Evolutionary conservation across 1,139 yeast species (phyloP), one percentile per base, ranked within the genome.

Genomic region (Debaryomyces fabryi): DNA sequence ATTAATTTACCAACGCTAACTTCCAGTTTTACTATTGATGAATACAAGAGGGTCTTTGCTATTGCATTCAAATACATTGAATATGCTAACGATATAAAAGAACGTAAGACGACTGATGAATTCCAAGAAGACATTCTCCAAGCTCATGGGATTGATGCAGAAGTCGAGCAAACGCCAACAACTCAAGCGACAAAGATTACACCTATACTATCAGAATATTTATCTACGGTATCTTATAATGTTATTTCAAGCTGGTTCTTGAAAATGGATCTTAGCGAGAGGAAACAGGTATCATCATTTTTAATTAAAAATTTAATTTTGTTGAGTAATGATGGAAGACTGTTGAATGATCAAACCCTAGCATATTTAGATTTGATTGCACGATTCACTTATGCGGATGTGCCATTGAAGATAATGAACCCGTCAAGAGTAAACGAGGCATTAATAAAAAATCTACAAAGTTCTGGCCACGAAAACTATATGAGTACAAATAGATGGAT

Each of bases 1-100:
- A 79, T 88, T 1, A 78, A 85, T 47, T 74, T 87, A 38, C 93
- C 95, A 0, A 68, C 81, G 1, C 68, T 89, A 47, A 85, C 88
- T 0, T 79, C 88, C 1, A 86, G 86, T 57, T 85, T 89, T 60
- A 86, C 89, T 2, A 77, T 78, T 36, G 96, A 87, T 47, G 96
- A 90, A 58, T 86, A 79, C 61, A 86, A 84, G 56, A 74, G 92
- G 44, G 89, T 90, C 0, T 88, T 89, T 69, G 96, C 89, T 0
- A 87, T 89, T 62, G 87, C 92, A 0, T 87, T 89, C 68, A 85
- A 85, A 57, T 86, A 85, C 58, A 86, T 89, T 49, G 89, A 87
- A 59, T 85, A 83, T 59, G 82, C 91, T 1, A 75, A 79, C 47
- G 90, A 87, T 57, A 64, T 76, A 39, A 63, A 65, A 38, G 66